Percentiles rank a stretch among this genome's conserved stretches.
Conservation (phyloP, 192 early-diverging fungal genomes). For the Entomortierella parvispora region DNA sequence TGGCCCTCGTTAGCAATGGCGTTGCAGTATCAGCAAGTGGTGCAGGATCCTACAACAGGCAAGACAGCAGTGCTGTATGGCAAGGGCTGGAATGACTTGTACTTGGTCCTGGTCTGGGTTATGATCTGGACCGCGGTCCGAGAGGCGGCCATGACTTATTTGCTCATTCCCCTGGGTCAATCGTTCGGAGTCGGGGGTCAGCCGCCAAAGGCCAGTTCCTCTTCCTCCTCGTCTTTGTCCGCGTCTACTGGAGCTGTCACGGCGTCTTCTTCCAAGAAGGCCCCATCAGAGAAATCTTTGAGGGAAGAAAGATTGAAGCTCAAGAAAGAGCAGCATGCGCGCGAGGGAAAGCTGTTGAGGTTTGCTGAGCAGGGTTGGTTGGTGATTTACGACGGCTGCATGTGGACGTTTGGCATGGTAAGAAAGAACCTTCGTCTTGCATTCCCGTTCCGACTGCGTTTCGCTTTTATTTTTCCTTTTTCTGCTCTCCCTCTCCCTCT, state of each 20-base stretch:
- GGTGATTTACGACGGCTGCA: slow-evolving; percentile 72
- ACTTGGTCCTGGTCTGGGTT: slow-evolving; percentile 73
- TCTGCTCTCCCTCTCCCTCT: neutral
- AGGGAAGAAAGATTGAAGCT: slow-evolving; percentile 1
- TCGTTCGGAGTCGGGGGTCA: slow-evolving; percentile 27
- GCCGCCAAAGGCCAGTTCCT: slow-evolving; percentile 8
- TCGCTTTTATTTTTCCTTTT: neutral
- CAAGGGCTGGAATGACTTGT: slow-evolving; percentile 69
- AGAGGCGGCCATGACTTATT: slow-evolving; percentile 61
- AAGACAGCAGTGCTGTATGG: slow-evolving; percentile 52
- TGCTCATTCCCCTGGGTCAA: slow-evolving; percentile 57
- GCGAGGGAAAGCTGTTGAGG: slow-evolving; percentile 53
- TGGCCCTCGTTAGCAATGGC: slow-evolving; percentile 38
- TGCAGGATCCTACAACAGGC: slow-evolving; percentile 23
- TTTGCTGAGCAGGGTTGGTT: slow-evolving; percentile 83
- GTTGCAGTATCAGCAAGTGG: slow-evolving; percentile 23
- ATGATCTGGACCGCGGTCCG: slow-evolving; percentile 71
- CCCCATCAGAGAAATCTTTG: neutral
- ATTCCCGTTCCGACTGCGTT: neutral
- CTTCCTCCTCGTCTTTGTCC: no score
- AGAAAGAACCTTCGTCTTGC: neutral
- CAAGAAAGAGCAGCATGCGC: slow-evolving; percentile 25
- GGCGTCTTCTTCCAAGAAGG: no score
- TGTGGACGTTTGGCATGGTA: slow-evolving; percentile 74
- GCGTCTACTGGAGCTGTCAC: no score